Evolutionary conservation across 345 rosid species (phyloP).

Genomic region (Camelina hispida): DNA sequence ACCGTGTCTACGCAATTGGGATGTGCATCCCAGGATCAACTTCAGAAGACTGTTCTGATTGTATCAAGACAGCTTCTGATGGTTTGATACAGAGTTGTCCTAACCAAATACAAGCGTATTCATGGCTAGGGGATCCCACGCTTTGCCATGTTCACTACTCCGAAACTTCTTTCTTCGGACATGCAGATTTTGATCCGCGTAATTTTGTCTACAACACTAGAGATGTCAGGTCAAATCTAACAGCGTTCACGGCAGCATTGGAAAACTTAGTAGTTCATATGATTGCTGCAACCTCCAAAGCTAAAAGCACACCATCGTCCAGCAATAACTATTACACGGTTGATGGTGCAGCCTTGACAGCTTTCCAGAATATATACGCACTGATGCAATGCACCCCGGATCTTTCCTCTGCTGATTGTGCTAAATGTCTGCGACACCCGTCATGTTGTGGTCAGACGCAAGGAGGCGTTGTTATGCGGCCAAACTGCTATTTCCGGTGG

Average conservation of each 20-base stretch:
- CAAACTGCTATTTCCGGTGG: not conserved
- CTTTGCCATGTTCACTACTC: constrained; percentile 49
- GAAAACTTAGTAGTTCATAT: not conserved
- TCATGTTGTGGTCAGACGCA: not conserved
- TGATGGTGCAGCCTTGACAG: not conserved
- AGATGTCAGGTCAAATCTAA: not conserved
- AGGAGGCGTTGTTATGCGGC: constrained; percentile 24
- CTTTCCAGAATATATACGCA: not conserved
- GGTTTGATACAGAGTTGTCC: constrained; percentile 21
- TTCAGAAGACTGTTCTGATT: not conserved
- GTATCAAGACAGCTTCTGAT: constrained; percentile 20
- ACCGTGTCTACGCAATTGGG: constrained; percentile 36
- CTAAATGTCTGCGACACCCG: no score
- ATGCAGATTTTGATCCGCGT: not conserved
- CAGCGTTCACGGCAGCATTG: not conserved
- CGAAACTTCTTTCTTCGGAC: constrained; percentile 12
- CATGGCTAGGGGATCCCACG: not conserved
- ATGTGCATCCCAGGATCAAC: constrained; percentile 42
- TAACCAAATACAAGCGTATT: constrained; percentile 36
- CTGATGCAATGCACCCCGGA: constrained; percentile 35
- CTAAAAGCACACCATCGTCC: not conserved
- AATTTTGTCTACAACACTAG: not conserved
- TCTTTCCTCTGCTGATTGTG: no score
- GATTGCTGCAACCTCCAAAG: not conserved
- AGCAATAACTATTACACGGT: not conserved